Percentiles rank a stretch among this genome's conserved stretches.
Conservation (phyloP, 2,329 filamentous ascomycete genomes). For the Trichoderma oligosporum region DNA sequence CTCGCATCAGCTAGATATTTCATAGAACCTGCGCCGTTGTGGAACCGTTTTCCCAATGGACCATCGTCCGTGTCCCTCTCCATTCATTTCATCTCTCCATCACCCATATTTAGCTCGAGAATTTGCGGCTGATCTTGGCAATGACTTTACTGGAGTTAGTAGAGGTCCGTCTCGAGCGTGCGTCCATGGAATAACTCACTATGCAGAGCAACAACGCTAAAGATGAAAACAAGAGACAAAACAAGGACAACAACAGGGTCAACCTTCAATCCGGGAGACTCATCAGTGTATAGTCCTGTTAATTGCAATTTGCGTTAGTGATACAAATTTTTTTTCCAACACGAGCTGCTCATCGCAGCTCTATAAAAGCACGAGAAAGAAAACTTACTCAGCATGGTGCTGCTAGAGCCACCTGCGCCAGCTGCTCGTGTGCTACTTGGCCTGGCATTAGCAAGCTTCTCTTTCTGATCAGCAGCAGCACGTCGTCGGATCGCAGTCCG, state of each 20-base stretch:
- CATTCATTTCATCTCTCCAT: not conserved
- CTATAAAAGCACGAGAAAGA: not conserved
- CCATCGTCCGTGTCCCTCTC: not conserved
- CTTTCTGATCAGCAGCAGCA: conserved; percentile 94
- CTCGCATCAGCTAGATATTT: conserved; percentile 8
- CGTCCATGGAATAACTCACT: conserved; percentile 58
- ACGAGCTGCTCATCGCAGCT: not conserved
- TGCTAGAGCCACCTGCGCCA: conserved; percentile 91
- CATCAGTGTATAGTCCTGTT: conserved; percentile 90
- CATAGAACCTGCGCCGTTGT: conserved; percentile 7
- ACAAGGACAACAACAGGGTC: conserved; percentile 97
- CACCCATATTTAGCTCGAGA: conserved; percentile 56
- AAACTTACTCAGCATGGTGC: conserved; percentile 91
- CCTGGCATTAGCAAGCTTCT: conserved; percentile 90
- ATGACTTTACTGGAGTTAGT: conserved; percentile 62
- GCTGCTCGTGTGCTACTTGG: conserved; percentile 90
- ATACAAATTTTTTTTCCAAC: not conserved
- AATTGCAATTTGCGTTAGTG: not conserved
- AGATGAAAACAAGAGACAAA: conserved; percentile 95
- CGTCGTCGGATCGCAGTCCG: conserved; percentile 93
- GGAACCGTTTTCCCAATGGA: conserved; percentile 10
- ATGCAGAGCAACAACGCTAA: conserved; percentile 95
- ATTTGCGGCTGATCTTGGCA: conserved; percentile 89
- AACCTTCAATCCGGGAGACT: conserved; percentile 94
- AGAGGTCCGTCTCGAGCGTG: not conserved